Base-by-base conservation (phyloP, 176 grass and related monocot genomes). In the Musa acuminata region DNA sequence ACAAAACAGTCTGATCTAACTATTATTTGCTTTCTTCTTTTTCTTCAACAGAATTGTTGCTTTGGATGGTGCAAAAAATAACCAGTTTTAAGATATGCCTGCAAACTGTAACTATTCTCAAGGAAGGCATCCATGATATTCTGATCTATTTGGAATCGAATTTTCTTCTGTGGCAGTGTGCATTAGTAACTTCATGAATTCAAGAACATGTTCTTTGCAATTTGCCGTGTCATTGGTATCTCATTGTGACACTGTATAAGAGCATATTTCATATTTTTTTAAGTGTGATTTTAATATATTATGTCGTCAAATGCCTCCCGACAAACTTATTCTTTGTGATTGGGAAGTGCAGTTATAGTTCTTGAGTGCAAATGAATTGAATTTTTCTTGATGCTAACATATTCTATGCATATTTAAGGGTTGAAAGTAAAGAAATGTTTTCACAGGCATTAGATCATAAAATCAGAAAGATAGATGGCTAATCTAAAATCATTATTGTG, bases 11-110 rank as follows among this genome's bases (percentile, higher is more conserved):
- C 57, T 29, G 12, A 48, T 29, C 27, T 14, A 29, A 26, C 6
- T 73, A 8, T 17, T 16, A 16, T 55, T 27, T 16, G 21, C 49
- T 72, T 22, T 17, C 23, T 52, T 72, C 1, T 49, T 21, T 43
- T 43, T 24, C 50, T 17, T 72, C 20, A 29, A 67, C 65, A 68
- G 65, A 26, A n/a, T 26, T 72, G 72, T 52, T 73, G 72, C 72
- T 73, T 73, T 55, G 23, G 51, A 19, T 72, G 49, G 20, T 72
- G 49, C 69, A 23, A 25, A 21, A 24, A 72, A 3, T 72, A 21
- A 52, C 65, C 9, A 24, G 49, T 53, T 72, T 53, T 17, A 13
- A 8, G 1, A 23, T 11, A 13, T 11, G 11, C 21, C 12, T 52
- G 35, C 17, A 24, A n/a, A 20, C 35, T n/a, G 13, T 51, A 52